A percentile compares a stretch with the other conserved stretches of the same genome.
Conservation (phyloP, 2,329 filamentous ascomycete genomes). For the Alternaria ventricosa region DNA sequence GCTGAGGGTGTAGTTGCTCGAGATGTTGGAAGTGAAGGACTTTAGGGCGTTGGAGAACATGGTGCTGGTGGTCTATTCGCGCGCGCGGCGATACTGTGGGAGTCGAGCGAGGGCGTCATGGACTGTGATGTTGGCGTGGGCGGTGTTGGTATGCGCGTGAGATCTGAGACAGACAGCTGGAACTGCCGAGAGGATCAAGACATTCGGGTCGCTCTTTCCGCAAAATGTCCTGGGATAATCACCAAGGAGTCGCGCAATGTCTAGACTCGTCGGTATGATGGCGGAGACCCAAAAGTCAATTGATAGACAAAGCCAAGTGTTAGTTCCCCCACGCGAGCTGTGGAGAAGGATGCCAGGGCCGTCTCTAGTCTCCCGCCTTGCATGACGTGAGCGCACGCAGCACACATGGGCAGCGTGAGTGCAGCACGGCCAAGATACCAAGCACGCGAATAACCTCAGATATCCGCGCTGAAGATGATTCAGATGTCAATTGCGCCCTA, state of each 20-base stretch:
- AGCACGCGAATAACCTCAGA: slow-evolving; percentile 32
- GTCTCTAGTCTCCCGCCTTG: slow-evolving; percentile 15
- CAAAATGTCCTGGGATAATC: not conserved
- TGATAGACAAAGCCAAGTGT: slow-evolving; percentile 13
- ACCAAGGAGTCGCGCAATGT: not conserved
- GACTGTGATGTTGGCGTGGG: slow-evolving; percentile 23
- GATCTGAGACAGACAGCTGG: slow-evolving; percentile 29
- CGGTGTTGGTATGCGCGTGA: slow-evolving; percentile 19
- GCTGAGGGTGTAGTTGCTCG: slow-evolving; percentile 85
- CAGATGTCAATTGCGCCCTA: slow-evolving; percentile 28
- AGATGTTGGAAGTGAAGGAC: slow-evolving; percentile 92
- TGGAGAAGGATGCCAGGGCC: slow-evolving; percentile 16
- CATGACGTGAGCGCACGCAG: slow-evolving; percentile 22
- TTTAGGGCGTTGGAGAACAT: slow-evolving; percentile 94
- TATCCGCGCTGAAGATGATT: slow-evolving; percentile 28
- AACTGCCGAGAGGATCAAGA: slow-evolving; percentile 26
- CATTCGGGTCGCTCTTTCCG: slow-evolving; percentile 10
- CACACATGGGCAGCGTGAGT: slow-evolving; percentile 1
- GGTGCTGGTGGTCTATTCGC: slow-evolving; percentile 51
- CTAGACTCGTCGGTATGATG: not conserved
- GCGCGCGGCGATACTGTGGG: slow-evolving; percentile 29
- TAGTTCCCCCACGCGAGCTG: slow-evolving; percentile 25
- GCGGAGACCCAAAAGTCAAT: not conserved
- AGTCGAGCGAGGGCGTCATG: slow-evolving; percentile 37
- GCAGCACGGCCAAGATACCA: not conserved